Percentiles rank a stretch among this genome's conserved stretches.
These are phyloP conservation scores for Venturia effusa DNA, from an alignment of 2,329 filamentous ascomycete genomes.

Conservation along the genomic window DNA sequence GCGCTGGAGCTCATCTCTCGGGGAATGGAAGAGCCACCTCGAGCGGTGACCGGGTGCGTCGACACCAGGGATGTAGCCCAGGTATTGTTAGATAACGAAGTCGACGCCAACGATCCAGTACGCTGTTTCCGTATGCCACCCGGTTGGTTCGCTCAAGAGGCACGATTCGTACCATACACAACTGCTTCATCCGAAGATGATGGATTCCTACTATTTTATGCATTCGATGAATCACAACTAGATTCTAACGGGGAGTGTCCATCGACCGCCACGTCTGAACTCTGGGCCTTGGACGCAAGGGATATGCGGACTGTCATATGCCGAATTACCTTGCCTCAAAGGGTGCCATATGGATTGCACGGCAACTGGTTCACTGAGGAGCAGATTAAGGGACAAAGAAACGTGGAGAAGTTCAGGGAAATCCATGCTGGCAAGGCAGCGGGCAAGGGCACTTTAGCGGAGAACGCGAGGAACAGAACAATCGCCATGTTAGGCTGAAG, in stretches of 20 bases:
- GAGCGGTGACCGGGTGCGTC: slow-evolving; percentile 48
- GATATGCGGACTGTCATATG: slow-evolving; percentile 51
- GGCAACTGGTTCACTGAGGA: slow-evolving; percentile 28
- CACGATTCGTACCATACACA: slow-evolving; percentile 48
- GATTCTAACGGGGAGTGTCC: slow-evolving; percentile 37
- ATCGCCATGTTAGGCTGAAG: background rate
- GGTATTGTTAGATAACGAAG: slow-evolving; percentile 33
- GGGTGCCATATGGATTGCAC: slow-evolving; percentile 58
- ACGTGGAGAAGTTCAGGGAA: slow-evolving; percentile 1
- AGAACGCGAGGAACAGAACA: background rate
- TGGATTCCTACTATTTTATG: slow-evolving; percentile 57
- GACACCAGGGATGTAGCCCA: slow-evolving; percentile 46
- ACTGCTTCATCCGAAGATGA: slow-evolving; percentile 45
- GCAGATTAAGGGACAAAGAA: slow-evolving; percentile 22
- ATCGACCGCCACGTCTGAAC: slow-evolving; percentile 39
- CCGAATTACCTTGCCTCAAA: slow-evolving; percentile 48
- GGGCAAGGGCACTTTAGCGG: background rate
- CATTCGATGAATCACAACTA: slow-evolving; percentile 58
- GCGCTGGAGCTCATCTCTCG: slow-evolving; percentile 40
- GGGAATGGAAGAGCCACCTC: slow-evolving; percentile 37
- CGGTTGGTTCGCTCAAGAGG: slow-evolving; percentile 55
- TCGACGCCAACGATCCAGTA: slow-evolving; percentile 41
- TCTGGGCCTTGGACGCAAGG: slow-evolving; percentile 58
- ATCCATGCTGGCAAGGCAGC: background rate
- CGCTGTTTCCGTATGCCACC: slow-evolving; percentile 50